Base-by-base conservation (phyloP, 2,329 filamentous ascomycete genomes). In the Scedosporium dehoogii region DNA sequence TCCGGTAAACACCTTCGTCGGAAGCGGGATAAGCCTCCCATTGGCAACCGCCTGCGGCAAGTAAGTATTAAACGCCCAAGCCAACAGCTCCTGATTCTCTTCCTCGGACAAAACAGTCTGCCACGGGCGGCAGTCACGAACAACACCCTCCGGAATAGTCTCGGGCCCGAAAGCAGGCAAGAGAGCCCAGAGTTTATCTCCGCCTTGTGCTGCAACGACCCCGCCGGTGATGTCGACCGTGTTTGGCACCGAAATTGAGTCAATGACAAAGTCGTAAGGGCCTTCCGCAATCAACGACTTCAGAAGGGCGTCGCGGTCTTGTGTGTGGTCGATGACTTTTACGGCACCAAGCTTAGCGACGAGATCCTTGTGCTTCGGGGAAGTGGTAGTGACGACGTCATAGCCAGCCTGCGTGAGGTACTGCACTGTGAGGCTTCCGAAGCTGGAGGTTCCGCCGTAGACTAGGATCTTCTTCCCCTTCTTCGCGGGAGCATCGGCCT, bases 361-460 rank as follows among this genome's bases (percentile, higher is more conserved):
- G 41, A 67, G 68, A n/a, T 66, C 67, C 38, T 63, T 61, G 63
- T 75, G 70, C 33, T 65, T 64, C 0, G 69, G 65, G 3, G 71
- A 73, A 1, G 72, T 68, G 12, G 73, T 75, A 4, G 72, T 72
- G 44, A 73, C 62, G 46, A 74, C 72, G 0, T 68, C 67, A 62
- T 73, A 73, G 9, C 73, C 71, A 12, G 68, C 68, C 21, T 66
- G 63, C 1, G 60, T 62, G 16, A 68, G 67, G 59, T 68, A 69
- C 60, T 72, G 67, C 38, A 73, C 64, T 3, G 70, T 66, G n/a
- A 68, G 60, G 12, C 65, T 64, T 5, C 73, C 72, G 25, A 71
- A 64, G 38, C 66, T 69, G 9, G 69, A 69, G 6, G 68, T 68
- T 3, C 72, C 72, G 12, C 73, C 72, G 64, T 70, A 75, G 46